phyloP scores from a whole-genome alignment of 371 early-diverging fungal genomes.

The Haplosporangium sp. region DNA sequence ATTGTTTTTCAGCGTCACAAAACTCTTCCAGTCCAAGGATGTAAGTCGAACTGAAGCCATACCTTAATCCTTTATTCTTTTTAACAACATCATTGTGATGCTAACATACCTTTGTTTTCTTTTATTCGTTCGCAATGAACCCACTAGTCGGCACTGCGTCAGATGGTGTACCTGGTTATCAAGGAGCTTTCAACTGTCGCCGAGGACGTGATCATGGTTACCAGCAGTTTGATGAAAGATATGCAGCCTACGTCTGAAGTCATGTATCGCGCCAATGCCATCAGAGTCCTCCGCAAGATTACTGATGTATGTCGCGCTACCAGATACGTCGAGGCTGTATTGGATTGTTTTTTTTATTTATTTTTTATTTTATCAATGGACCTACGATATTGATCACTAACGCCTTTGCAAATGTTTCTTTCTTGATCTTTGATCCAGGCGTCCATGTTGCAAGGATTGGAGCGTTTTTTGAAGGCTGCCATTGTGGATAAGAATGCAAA shows the following conservation, averaged over 20 bases:
- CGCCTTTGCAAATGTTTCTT: background rate
- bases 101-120: slow-evolving; percentile 1
- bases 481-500: slow-evolving; percentile 95
- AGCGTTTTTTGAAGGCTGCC: slow-evolving; percentile 96
- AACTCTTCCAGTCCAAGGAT: slow-evolving; percentile 97
- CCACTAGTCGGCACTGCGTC: slow-evolving; percentile 85
- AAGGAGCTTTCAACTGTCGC: slow-evolving; percentile 94
- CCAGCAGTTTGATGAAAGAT: slow-evolving; percentile 95
- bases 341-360: background rate
- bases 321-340: background rate
- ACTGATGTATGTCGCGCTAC: slow-evolving; percentile 79
- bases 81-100: background rate
- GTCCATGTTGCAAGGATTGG: slow-evolving; percentile 95
- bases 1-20: slow-evolving; percentile 96
- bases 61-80: background rate
- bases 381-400: background rate
- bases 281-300: slow-evolving; percentile 95
- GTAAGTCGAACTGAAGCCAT: slow-evolving; percentile 61
- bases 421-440: slow-evolving; percentile 61
- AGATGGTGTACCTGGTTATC: slow-evolving; percentile 97
- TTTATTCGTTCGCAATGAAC: background rate
- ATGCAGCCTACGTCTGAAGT: slow-evolving; percentile 93
- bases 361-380: background rate
- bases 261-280: slow-evolving; percentile 94
- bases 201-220: slow-evolving; percentile 98